Evolutionary conservation across 2,329 filamentous ascomycete species (phyloP), one percentile per base, ranked within the genome.

Genomic region (Grosmannia penicillata): DNA sequence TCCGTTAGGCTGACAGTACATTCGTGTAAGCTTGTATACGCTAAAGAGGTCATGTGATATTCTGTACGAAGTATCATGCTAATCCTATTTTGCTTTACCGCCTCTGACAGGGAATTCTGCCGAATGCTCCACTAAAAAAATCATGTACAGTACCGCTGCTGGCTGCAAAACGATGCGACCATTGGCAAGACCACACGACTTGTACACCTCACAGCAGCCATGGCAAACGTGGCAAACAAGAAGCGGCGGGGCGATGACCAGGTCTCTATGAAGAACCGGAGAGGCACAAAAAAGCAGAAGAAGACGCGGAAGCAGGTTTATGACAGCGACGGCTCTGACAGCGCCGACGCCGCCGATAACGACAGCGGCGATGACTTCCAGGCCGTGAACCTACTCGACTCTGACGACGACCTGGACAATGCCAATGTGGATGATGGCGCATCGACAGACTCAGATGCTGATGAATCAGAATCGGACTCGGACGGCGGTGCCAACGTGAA

Each of bases 321-420:
- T 54, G 59, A 70, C 54, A 71, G 67, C 58, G n/a, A n/a, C n/a
- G n/a, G n/a, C n/a, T n/a, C n/a, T n/a, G 39, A 41, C 15, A 64
- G 65, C 41, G 66, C 63, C 27, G 55, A 48, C 14, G 48, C 48
- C 14, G 58, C 58, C 8, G 54, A 44, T 18, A 47, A 49, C 19
- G 58, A 59, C 8, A 52, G 58, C 6, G 54, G 56, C 23, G 51
- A 62, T 35, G 58, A 60, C 37, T 70, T 71, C 50, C 55, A 62
- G 23, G 62, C 68, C 3, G 65, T 71, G 44, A 63, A 72, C 46
- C 57, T 74, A 14, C 58, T 72, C 36, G 69, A 72, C 50, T 72
- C 68, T 6, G 70, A 75, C 47, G 51, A 62, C n/a, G 69, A 73
- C 38, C 61, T 74, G 37, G 63, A 70, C 48, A 66, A 72, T 46